Conservation (phyloP, 371 early-diverging fungal species). For the Lichtheimia ramosa region DNA sequence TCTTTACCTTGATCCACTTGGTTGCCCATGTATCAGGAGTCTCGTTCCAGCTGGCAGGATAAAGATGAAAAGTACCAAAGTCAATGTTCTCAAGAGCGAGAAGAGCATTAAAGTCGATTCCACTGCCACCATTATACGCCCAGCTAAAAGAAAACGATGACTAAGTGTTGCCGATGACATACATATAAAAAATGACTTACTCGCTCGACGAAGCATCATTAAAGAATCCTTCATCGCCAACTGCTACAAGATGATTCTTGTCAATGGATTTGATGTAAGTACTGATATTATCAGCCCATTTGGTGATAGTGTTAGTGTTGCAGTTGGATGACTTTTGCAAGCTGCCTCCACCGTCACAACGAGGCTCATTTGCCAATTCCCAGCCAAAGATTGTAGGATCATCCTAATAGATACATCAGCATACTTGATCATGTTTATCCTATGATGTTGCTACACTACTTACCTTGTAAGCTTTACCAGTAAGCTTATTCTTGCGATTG, state of each 20-base stretch:
- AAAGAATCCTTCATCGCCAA: conserved; percentile 15
- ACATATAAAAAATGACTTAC: neutral
- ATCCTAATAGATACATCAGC: conserved; percentile 1
- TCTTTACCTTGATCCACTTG: conserved; percentile 4
- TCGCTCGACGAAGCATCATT: neutral
- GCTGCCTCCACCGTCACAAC: conserved; percentile 4
- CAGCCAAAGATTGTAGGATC: conserved; percentile 13
- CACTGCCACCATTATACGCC: conserved; percentile 7
- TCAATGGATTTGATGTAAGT: conserved; percentile 11
- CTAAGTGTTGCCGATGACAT: neutral
- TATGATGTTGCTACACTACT: neutral
- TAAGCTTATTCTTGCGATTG: conserved; percentile 1
- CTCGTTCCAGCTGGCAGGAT: conserved; percentile 3
- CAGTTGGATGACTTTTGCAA: conserved; percentile 2
- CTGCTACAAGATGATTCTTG: conserved; percentile 8
- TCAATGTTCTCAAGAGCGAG: conserved; percentile 8
- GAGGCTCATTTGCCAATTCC: conserved; percentile 10
- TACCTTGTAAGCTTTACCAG: conserved; percentile 7
- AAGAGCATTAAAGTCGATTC: conserved; percentile 7
- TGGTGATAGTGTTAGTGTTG: conserved; percentile 1
- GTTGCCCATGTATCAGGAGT: neutral
- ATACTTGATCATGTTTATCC: neutral
- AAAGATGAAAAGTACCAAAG: conserved; percentile 11
- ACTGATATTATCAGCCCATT: conserved; percentile 7
- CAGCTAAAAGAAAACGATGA: neutral